Percentiles rank a stretch among this genome's conserved stretches.
Evolutionary conservation across 495 filamentous ascomycete genomes (phyloP).

Genomic region (Hyaloscypha bicolor): DNA sequence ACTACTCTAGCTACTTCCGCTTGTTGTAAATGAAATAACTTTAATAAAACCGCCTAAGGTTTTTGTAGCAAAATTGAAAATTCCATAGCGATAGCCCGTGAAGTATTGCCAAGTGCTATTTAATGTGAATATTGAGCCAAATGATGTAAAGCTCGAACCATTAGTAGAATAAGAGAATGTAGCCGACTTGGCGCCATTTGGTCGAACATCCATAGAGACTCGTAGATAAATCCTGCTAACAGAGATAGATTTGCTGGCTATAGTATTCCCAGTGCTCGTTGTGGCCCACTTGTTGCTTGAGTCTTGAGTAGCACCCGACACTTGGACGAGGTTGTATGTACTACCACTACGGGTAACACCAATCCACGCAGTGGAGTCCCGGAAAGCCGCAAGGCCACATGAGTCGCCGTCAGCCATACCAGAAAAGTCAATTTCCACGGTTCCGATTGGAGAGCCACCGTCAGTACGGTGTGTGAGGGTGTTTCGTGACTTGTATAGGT

Average conservation of each 20-base stretch:
- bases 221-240: conserved; percentile 7
- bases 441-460: conserved; percentile 46
- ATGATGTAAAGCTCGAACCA: conserved; percentile 42
- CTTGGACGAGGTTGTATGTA: conserved; percentile 22
- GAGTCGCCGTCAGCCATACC: conserved; percentile 54
- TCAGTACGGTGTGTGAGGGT: conserved; percentile 57
- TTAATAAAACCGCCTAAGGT: no score
- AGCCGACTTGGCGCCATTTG: conserved; percentile 33
- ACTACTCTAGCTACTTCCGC: no score
- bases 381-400: conserved; percentile 51
- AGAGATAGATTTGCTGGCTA: conserved; percentile 4
- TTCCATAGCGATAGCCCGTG: conserved; percentile 56
- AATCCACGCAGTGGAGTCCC: conserved; percentile 55
- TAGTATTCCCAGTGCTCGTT: conserved; percentile 21
- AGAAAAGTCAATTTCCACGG: conserved; percentile 47
- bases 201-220: conserved; percentile 24
- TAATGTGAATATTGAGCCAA: conserved; percentile 47
- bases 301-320: conserved; percentile 25
- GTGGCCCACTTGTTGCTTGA: conserved; percentile 28
- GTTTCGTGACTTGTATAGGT: conserved; percentile 55
- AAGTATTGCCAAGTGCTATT: conserved; percentile 53
- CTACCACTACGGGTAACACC: conserved; percentile 42
- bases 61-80: conserved; percentile 61
- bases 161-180: conserved; percentile 56
- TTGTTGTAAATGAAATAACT: no score